These are phyloP conservation scores for Blepharisma japonicum DNA, from an alignment of 73 alveolate species.

Conservation along the genomic window DNA sequence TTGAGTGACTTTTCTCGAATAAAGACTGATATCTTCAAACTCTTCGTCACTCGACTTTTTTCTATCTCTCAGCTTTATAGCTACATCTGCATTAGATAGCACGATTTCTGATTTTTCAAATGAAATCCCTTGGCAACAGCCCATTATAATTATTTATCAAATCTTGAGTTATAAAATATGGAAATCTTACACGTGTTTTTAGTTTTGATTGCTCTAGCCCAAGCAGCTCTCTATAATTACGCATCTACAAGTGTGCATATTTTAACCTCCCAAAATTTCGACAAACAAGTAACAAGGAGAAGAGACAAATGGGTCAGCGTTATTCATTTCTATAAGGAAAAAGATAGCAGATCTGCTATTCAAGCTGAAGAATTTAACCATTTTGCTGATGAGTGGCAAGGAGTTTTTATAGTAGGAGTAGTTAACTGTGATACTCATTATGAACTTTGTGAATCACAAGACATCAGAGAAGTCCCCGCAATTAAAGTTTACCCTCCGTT, in stretches of 20 bases:
- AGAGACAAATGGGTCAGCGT: conserved; percentile 51
- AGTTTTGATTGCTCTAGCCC: neutral
- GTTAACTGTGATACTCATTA: conserved; percentile 84
- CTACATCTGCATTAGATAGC: too few relatives aligned
- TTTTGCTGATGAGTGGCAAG: conserved; percentile 91
- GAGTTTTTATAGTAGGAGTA: conserved; percentile 88
- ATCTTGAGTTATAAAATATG: neutral
- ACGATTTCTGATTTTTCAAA: neutral
- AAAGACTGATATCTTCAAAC: too few relatives aligned
- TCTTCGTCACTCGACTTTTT: too few relatives aligned
- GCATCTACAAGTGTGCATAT: conserved; percentile 39
- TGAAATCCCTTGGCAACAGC: neutral
- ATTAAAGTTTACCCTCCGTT: conserved; percentile 93
- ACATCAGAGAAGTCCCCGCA: conserved; percentile 76
- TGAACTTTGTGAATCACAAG: conserved; percentile 83
- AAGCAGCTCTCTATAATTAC: neutral
- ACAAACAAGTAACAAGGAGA: conserved; percentile 42
- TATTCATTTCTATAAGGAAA: conserved; percentile 46
- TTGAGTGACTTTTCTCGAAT: too few relatives aligned
- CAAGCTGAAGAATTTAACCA: conserved; percentile 66
- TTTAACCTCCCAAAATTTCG: conserved; percentile 43
- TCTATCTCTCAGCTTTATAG: too few relatives aligned
- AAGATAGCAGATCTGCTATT: conserved; percentile 40
- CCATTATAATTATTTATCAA: neutral
- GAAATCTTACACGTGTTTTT: conserved; percentile 29